Conservation (phyloP, 202 grass and related monocot genomes). For the Zoysia matrella region DNA sequence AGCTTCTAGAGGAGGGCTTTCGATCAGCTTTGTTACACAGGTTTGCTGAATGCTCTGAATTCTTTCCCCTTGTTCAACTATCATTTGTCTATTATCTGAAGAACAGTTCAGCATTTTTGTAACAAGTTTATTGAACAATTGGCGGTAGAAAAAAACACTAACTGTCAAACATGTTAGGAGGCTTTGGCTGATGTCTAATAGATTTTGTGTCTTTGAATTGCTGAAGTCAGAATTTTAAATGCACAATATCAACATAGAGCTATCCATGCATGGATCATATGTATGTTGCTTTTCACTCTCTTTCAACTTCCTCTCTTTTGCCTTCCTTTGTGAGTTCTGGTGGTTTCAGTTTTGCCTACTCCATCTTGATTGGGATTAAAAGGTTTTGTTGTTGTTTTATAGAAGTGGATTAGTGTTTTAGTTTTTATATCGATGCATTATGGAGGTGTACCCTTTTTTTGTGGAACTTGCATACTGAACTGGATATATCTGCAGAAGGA, state of each 20-base stretch:
- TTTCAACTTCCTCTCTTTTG: no score
- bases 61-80: background rate
- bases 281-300: background rate
- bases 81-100: background rate
- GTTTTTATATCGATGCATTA: conserved; percentile 18
- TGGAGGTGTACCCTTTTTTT: background rate
- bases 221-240: background rate
- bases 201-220: background rate
- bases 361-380: no score
- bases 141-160: background rate
- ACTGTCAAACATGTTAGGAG: background rate
- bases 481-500: conserved; percentile 71
- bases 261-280: background rate
- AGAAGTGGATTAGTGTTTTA: background rate
- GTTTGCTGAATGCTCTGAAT: conserved; percentile 47
- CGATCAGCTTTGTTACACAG: conserved; percentile 89
- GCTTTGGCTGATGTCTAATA: background rate
- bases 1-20: conserved; percentile 81
- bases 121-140: conserved; percentile 10
- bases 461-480: background rate
- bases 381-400: background rate
- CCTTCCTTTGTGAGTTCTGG: no score
- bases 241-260: background rate
- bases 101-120: background rate
- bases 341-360: no score